Evolutionary conservation across 192 early-diverging fungal genomes (phyloP).

Genomic region (Chytriomyces hyalinus): DNA sequence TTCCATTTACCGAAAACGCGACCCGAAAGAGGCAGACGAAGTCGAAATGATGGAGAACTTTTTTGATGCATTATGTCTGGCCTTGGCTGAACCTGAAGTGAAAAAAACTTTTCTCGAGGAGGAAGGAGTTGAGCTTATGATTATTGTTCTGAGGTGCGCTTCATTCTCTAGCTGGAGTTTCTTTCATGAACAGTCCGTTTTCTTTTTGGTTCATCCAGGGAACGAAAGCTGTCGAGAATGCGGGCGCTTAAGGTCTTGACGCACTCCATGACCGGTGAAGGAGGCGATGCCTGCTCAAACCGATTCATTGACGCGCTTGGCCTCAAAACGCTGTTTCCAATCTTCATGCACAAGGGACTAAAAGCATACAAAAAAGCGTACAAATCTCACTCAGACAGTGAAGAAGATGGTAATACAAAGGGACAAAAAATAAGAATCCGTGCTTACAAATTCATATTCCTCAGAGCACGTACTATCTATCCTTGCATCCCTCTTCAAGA

Average conservation of each 20-base stretch:
- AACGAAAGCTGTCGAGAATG: constrained; percentile 79
- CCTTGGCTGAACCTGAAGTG: constrained; percentile 68
- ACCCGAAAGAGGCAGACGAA: constrained; percentile 85
- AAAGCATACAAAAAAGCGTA: constrained; percentile 81
- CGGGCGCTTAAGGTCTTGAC: constrained; percentile 87
- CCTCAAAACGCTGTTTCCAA: constrained; percentile 82
- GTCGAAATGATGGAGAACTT: constrained; percentile 92
- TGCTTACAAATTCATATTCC: neutral
- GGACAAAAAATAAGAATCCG: too few species aligned
- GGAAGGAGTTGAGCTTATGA: constrained; percentile 92
- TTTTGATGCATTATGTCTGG: constrained; percentile 80
- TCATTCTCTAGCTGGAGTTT: neutral
- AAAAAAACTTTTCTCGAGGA: constrained; percentile 77
- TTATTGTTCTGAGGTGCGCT: constrained; percentile 80
- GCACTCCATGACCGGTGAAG: constrained; percentile 54
- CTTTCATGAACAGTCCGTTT: neutral
- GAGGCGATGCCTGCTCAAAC: constrained; percentile 59
- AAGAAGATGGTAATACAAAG: constrained; percentile 69
- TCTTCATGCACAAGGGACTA: constrained; percentile 83
- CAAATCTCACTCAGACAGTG: constrained; percentile 74
- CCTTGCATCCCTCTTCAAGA: constrained; percentile 76
- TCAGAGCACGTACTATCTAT: constrained; percentile 87
- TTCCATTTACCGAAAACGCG: constrained; percentile 64
- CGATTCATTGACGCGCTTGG: constrained; percentile 84
- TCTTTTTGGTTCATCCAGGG: constrained; percentile 45